phyloP scores from a whole-genome alignment of 1,284 basidiomycete species.

The Violaceomyces palustris region DNA sequence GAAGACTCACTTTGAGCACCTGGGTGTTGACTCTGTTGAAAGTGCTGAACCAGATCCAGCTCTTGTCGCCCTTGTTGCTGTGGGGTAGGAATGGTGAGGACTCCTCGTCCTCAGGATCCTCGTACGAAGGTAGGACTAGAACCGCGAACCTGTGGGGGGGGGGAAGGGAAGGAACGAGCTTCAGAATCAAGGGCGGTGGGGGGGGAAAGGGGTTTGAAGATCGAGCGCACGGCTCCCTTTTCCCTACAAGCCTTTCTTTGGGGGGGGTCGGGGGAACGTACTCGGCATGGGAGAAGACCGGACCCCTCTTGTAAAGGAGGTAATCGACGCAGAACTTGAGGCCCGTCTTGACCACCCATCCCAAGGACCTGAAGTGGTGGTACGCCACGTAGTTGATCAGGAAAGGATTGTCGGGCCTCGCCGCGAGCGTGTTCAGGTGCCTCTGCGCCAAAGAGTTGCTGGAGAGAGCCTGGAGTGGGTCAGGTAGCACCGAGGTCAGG shows the following conservation, averaged over 20 bases:
- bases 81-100: constrained; percentile 36
- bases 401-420: constrained; percentile 76
- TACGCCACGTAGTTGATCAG: constrained; percentile 84
- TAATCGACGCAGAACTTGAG: constrained; percentile 97
- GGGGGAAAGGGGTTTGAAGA: no score
- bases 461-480: constrained; percentile 9
- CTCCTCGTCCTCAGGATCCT: constrained; percentile 68
- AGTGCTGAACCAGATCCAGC: constrained; percentile 95
- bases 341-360: constrained; percentile 95
- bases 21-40: constrained; percentile 94
- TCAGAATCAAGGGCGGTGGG: background rate
- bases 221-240: no score
- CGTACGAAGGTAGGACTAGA: constrained; percentile 81
- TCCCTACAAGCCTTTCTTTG: no score
- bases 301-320: constrained; percentile 87
- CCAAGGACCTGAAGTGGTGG: constrained; percentile 91
- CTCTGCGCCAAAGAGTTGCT: constrained; percentile 11
- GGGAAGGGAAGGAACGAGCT: background rate
- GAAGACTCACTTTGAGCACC: constrained; percentile 67
- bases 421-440: constrained; percentile 17
- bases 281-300: constrained; percentile 94
- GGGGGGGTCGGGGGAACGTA: constrained; percentile 55
- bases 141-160: constrained; percentile 69
- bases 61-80: constrained; percentile 56
- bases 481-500: constrained; percentile 15